phyloP scores from a whole-genome alignment of 805 yeast species.

The Kodamaea jinghongensis region DNA sequence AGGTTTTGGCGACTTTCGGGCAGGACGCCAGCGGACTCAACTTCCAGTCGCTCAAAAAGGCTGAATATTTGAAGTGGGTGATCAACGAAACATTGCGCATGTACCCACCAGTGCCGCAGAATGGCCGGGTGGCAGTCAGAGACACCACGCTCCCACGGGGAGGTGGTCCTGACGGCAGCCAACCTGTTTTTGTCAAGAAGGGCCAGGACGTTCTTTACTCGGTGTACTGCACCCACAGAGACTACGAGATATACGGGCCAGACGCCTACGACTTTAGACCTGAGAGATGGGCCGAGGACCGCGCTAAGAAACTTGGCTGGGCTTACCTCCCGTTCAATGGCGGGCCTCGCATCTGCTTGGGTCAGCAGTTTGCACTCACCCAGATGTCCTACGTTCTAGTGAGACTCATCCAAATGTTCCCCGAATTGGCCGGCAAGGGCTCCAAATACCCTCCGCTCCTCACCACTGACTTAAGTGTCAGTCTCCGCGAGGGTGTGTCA shows the following conservation, averaged over 20 bases:
- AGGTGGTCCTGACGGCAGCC: constrained; percentile 35
- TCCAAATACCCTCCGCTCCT: constrained; percentile 10
- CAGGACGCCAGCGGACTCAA: constrained; percentile 38
- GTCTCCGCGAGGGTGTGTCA: too few species aligned
- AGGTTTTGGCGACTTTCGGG: constrained; percentile 29
- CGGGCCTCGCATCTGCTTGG: constrained; percentile 39
- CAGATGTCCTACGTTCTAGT: constrained; percentile 33
- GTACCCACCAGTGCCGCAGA: constrained; percentile 51
- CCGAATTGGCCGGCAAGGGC: constrained; percentile 17
- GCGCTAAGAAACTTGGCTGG: constrained; percentile 31
- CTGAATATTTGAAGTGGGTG: constrained; percentile 46
- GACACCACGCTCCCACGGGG: constrained; percentile 51
- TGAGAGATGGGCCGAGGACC: constrained; percentile 35
- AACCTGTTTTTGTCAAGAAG: constrained; percentile 23
- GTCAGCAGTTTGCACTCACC: constrained; percentile 40
- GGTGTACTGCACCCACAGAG: constrained; percentile 20
- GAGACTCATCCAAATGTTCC: constrained; percentile 30
- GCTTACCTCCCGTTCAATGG: constrained; percentile 37
- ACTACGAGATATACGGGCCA: constrained; percentile 26
- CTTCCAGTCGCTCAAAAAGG: constrained; percentile 49
- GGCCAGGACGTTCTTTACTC: constrained; percentile 21
- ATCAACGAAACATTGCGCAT: constrained; percentile 49
- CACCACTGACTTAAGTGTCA: constrained; percentile 28
- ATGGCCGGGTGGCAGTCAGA: constrained; percentile 44
- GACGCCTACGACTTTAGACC: constrained; percentile 36